Conservation (phyloP, 2,329 filamentous ascomycete species). For the Neocucurbitaria cava region DNA sequence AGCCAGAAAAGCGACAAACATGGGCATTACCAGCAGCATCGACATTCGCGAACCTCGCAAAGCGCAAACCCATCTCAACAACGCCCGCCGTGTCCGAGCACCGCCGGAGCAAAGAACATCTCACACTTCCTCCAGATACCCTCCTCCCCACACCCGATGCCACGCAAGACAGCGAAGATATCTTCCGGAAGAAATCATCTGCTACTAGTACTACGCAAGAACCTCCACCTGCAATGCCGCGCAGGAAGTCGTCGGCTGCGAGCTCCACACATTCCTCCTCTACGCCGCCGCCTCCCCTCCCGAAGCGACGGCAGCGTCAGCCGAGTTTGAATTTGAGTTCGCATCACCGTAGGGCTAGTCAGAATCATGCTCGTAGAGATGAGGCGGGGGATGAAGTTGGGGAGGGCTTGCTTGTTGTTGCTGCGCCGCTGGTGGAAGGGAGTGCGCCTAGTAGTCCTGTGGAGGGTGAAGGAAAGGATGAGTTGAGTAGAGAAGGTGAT, state of each 20-base stretch:
- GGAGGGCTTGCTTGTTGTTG: constrained; percentile 39
- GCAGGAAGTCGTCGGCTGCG: constrained; percentile 16
- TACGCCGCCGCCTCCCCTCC: constrained; percentile 54
- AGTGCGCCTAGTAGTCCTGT: constrained; percentile 33
- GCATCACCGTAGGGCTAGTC: constrained; percentile 5
- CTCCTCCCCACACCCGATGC: constrained; percentile 4
- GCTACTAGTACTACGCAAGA: too few species aligned
- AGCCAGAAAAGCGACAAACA: constrained; percentile 59
- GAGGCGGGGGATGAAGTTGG: constrained; percentile 10
- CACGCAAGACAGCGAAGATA: constrained; percentile 7
- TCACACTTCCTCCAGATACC: constrained; percentile 9
- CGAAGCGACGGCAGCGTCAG: constrained; percentile 54
- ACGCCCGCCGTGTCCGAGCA: constrained; percentile 5
- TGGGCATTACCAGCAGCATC: constrained; percentile 59
- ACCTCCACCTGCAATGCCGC: constrained; percentile 1
- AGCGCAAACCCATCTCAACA: constrained; percentile 65
- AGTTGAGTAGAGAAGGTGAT: background rate
- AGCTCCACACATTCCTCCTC: constrained; percentile 18
- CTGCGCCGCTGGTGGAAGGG: constrained; percentile 33
- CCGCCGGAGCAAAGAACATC: constrained; percentile 13
- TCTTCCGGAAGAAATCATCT: constrained; percentile 10
- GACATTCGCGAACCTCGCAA: constrained; percentile 57
- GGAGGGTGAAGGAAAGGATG: constrained; percentile 5
- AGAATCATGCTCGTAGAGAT: constrained; percentile 6
- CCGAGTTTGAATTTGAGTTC: constrained; percentile 23